A percentile compares a stretch with the other conserved stretches of the same genome.
Conservation (phyloP, 352 stramenopile species). For the Phytopythium sindhum region DNA sequence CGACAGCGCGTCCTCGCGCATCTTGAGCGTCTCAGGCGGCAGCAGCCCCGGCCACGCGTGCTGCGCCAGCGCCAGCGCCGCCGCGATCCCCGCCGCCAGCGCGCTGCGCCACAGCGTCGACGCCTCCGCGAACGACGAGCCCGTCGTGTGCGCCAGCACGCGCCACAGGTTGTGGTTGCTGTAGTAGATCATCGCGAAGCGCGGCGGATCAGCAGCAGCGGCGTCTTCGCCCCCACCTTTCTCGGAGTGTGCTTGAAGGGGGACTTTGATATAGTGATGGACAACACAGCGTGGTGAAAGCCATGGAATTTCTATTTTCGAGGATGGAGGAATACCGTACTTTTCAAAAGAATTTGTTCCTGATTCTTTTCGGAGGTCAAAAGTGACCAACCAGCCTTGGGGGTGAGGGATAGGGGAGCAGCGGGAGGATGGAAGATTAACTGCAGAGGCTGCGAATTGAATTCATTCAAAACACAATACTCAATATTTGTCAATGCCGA, state of each 20-base stretch:
- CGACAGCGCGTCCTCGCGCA: slow-evolving; percentile 32
- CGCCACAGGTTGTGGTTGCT: slow-evolving; percentile 36
- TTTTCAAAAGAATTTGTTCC: background rate
- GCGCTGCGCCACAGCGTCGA: slow-evolving; percentile 26
- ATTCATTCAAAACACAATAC: no score
- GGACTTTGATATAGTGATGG: no score
- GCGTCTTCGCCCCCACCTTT: no score
- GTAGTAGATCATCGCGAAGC: slow-evolving; percentile 42
- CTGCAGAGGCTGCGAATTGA: background rate
- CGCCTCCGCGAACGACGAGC: slow-evolving; percentile 25
- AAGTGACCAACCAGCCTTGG: no score
- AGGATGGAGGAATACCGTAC: background rate
- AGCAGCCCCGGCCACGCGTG: slow-evolving; percentile 18
- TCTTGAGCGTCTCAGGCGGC: slow-evolving; percentile 11
- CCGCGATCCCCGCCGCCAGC: slow-evolving; percentile 18
- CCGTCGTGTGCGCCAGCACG: slow-evolving; percentile 27
- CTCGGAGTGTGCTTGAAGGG: background rate
- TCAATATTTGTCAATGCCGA: no score
- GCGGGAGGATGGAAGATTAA: background rate
- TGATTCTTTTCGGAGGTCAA: background rate
- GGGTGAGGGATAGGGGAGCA: background rate
- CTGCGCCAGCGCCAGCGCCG: slow-evolving; percentile 22
- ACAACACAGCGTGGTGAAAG: no score
- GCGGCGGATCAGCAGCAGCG: no score
- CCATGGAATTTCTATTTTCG: no score